Conservation (phyloP, 768 basidiomycete genomes). For the Agaricus subrufescens region DNA sequence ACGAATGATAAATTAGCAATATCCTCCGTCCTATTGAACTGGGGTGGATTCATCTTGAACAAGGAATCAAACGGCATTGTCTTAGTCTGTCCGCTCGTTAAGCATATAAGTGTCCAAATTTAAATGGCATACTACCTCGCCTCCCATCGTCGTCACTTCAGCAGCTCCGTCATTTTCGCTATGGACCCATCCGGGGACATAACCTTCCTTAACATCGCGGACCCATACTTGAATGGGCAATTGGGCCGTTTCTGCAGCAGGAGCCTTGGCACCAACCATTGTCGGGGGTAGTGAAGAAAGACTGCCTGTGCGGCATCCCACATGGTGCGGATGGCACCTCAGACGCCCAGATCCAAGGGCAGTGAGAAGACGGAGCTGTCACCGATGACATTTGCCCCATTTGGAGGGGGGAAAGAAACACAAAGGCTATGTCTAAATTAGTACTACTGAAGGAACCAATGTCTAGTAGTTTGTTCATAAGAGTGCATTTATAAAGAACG, state of each 20-base stretch:
- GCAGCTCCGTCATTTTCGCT: slow-evolving; percentile 78
- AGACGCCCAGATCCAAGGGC: too few species aligned
- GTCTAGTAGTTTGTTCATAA: too few species aligned
- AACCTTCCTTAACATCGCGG: slow-evolving; percentile 87
- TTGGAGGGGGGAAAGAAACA: too few species aligned
- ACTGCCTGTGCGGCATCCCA: not conserved
- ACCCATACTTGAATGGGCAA: slow-evolving; percentile 95
- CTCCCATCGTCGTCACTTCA: slow-evolving; percentile 81
- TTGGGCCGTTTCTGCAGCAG: slow-evolving; percentile 67
- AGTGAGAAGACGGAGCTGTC: too few species aligned
- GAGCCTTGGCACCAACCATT: slow-evolving; percentile 47
- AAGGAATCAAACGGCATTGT: slow-evolving; percentile 73
- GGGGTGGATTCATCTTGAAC: slow-evolving; percentile 97
- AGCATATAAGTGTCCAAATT: not conserved
- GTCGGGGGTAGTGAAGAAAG: not conserved
- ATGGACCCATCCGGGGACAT: slow-evolving; percentile 91
- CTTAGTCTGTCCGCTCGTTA: slow-evolving; percentile 20
- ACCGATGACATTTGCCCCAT: too few species aligned
- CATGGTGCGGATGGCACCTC: not conserved
- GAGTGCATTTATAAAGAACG: too few species aligned
- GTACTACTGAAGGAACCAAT: too few species aligned
- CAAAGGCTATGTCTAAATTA: too few species aligned
- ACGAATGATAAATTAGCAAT: slow-evolving; percentile 97
- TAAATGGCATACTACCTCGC: slow-evolving; percentile 52
- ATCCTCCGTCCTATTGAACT: slow-evolving; percentile 96